These are phyloP conservation scores for Helichrysum umbraculigerum DNA, from an alignment of 129 eudicot species.

Conservation along the genomic window DNA sequence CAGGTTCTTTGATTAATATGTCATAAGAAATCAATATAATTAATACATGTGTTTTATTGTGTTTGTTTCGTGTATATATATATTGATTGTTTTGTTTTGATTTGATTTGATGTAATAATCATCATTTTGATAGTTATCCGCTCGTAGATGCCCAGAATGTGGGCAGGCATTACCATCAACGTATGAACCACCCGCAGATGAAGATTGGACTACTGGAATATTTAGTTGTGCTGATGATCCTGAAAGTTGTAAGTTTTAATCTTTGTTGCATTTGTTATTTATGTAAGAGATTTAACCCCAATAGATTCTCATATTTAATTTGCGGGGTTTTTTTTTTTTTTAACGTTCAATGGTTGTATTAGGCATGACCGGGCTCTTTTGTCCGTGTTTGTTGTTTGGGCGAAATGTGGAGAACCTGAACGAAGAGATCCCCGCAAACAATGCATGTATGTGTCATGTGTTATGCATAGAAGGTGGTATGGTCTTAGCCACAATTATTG, in stretches of 20 bases:
- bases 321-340: constrained; percentile 7
- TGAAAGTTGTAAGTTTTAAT: constrained; percentile 70
- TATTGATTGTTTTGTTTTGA: background rate
- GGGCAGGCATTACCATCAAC: constrained; percentile 71
- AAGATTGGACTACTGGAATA: constrained; percentile 81
- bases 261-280: background rate
- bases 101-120: background rate
- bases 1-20: constrained; percentile 35
- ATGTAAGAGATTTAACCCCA: background rate
- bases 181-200: constrained; percentile 74
- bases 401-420: constrained; percentile 65
- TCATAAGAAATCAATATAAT: background rate
- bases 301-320: background rate
- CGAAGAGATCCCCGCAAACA: constrained; percentile 50
- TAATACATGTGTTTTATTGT: background rate
- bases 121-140: constrained; percentile 46
- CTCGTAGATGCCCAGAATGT: constrained; percentile 67
- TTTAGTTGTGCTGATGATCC: constrained; percentile 77
- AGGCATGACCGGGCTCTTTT: constrained; percentile 78
- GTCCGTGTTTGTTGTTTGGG: constrained; percentile 87
- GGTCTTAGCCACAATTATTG: constrained; percentile 55
- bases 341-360: background rate
- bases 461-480: constrained; percentile 89
- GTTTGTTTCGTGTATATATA: background rate
- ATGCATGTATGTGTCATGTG: constrained; percentile 69